These are phyloP conservation scores for Asterophora parasitica DNA, from an alignment of 768 basidiomycete species.

Conservation along the genomic window DNA sequence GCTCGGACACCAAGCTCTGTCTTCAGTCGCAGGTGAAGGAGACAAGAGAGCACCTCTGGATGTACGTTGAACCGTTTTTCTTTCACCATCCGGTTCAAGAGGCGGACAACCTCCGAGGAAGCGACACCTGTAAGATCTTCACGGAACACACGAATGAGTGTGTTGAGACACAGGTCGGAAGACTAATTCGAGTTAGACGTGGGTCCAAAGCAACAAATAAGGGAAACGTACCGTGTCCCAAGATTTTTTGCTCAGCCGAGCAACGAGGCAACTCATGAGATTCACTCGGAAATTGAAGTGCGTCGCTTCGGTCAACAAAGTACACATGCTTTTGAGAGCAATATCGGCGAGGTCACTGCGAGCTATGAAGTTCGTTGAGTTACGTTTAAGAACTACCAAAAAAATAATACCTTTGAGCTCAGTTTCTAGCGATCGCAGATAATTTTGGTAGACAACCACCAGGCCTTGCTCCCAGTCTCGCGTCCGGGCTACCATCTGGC, in stretches of 20 bases:
- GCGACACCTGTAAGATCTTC: slow-evolving; percentile 74
- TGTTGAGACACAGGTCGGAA: slow-evolving; percentile 79
- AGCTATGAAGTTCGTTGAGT: slow-evolving; percentile 32
- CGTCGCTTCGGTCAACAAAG: slow-evolving; percentile 72
- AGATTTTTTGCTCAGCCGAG: slow-evolving; percentile 74
- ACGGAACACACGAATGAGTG: slow-evolving; percentile 78
- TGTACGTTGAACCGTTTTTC: slow-evolving; percentile 88
- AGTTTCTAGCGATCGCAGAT: slow-evolving; percentile 77
- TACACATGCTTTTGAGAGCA: slow-evolving; percentile 84
- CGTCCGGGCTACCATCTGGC: slow-evolving; percentile 84
- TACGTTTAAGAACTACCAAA: not conserved
- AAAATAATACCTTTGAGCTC: slow-evolving; percentile 74
- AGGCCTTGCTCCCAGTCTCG: slow-evolving; percentile 97
- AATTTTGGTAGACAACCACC: slow-evolving; percentile 81
- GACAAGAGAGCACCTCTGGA: slow-evolving; percentile 80
- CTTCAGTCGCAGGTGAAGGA: slow-evolving; percentile 81
- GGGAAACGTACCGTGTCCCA: slow-evolving; percentile 76
- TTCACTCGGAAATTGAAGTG: slow-evolving; percentile 98
- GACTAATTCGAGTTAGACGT: slow-evolving; percentile 40
- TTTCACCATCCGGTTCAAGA: slow-evolving; percentile 94
- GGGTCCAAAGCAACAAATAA: slow-evolving; percentile 2
- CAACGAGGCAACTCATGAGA: slow-evolving; percentile 83
- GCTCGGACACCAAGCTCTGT: slow-evolving; percentile 80
- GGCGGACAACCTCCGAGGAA: slow-evolving; percentile 84
- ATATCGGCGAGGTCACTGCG: slow-evolving; percentile 63